Evolutionary conservation across 192 early-diverging fungal species (phyloP).

Genomic region (Dimargaris verticillata): DNA sequence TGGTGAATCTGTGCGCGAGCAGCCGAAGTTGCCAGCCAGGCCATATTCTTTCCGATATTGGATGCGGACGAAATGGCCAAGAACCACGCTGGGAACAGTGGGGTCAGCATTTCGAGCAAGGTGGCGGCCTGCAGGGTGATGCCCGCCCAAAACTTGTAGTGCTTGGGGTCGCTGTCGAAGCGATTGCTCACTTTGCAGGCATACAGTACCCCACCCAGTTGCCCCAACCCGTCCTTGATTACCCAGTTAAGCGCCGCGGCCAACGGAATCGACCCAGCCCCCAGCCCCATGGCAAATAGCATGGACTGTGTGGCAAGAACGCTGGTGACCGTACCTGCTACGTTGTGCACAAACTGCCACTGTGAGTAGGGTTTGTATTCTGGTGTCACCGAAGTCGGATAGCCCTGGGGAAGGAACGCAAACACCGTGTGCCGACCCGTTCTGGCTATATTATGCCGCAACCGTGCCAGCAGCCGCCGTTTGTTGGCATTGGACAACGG

Average conservation of each 20-base stretch:
- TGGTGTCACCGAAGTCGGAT: conserved; percentile 48
- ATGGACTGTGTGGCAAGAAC: conserved; percentile 77
- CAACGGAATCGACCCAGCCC: conserved; percentile 50
- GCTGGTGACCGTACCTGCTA: conserved; percentile 59
- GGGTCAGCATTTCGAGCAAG: conserved; percentile 60
- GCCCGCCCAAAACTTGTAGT: conserved; percentile 57
- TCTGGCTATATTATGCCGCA: too few relatives aligned
- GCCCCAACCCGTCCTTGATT: conserved; percentile 78
- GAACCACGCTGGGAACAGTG: conserved; percentile 60
- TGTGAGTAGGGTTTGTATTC: conserved; percentile 58
- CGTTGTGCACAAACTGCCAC: conserved; percentile 66
- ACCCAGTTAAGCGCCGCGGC: conserved; percentile 84
- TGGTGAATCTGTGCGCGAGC: conserved; percentile 70
- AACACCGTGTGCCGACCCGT: not conserved
- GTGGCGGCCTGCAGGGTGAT: conserved; percentile 56
- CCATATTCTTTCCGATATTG: conserved; percentile 77
- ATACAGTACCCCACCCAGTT: conserved; percentile 70
- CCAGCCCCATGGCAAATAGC: conserved; percentile 66
- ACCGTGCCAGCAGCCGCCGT: too few relatives aligned
- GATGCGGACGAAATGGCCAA: conserved; percentile 54
- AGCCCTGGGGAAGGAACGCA: conserved; percentile 62
- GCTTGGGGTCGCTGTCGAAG: conserved; percentile 74
- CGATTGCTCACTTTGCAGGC: conserved; percentile 53
- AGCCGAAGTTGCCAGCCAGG: conserved; percentile 67
- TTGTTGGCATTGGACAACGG: too few relatives aligned